Base-by-base conservation (phyloP, 2,329 filamentous ascomycete genomes). In the Aureobasidium sp. region DNA sequence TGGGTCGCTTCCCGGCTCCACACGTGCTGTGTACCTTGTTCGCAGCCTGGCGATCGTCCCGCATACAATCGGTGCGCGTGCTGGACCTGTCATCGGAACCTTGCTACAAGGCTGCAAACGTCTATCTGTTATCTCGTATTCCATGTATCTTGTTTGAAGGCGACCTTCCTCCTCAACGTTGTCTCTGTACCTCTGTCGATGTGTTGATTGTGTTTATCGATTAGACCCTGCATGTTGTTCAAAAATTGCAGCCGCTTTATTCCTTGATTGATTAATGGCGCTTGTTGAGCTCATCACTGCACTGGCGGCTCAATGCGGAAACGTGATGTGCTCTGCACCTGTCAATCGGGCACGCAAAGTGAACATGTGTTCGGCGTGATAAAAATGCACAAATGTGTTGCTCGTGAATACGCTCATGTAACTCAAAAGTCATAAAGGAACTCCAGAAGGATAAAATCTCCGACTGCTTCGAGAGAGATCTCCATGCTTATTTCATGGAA, bases 1-100 rank as follows among this genome's bases (percentile, higher is more conserved):
- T 39, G 41, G 41, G 51, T 41, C 36, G 51, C 37, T 44, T 31
- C 39, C 27, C 53, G 41, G 53, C 53, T 57, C 53, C 53, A 57
- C 53, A 57, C 53, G 53, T 57, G 53, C 53, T 55, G 51, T 42
- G 51, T 25, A 45, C 42, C 37, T 57, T 57, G 53, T 45, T 57
- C 52, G 53, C 53, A 57, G 42, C 36, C 15, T 42, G 53, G 53
- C 53, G 53, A 57, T 57, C 53, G 27, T 57, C 41, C 39, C 53
- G 53, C 53, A 15, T 31, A 25, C 12, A 25, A 27, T 45, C 41
- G 27, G n/a, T 57, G 53, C 53, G 53, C 53, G 53, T 45, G 53
- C 53, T 44, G 29, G 20, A 45, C 53, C 55, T 58, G 42, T 58
- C 55, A 58, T 37, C 55, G 22, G 44, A 58, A 58, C 31, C 55